Base-by-base conservation (phyloP, 768 basidiomycete genomes). In the Stropharia rugosoannulata region DNA sequence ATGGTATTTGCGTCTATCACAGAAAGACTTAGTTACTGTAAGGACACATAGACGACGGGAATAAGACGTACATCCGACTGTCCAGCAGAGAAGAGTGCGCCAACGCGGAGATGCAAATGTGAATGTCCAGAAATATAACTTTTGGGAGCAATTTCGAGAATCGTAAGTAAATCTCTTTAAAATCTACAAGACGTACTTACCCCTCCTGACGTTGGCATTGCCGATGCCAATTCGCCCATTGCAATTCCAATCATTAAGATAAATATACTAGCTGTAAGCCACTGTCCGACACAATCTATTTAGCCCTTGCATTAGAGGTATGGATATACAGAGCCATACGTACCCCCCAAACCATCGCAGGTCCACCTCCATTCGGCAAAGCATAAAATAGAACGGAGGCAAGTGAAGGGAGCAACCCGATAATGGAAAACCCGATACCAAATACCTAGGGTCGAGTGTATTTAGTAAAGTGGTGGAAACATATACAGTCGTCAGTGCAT, bases 341-440 rank as follows among this genome's bases (percentile, higher is more conserved):
- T 56, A 84, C 83, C 13, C 87, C 87, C 87, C 87, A 90, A 11
- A 87, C 84, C 84, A 89, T 85, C 1, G 84, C 79, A 1, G 83
- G 80, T 0, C 85, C 81, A 4, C 85, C 87, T 13, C 89, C 88
- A 67, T 88, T 85, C 0, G 85, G 85, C 16, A 87, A 70, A 2
- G 85, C 77, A 64, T 83, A 84, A 58, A 77, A 76, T 38, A 80
- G 58, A 10, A 79, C 77, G 36, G 77, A 80, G 11, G 85, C 81
- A 32, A 88, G 85, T 0, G 87, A 86, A 12, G 87, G 79, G 11
- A 89, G 65, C 0, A 82, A 66, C 1, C 88, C 87, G 48, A 89
- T 86, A 56, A 89, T 83, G 1, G 83, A 85, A 65, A 89, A 89
- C 0, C 83, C 80, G 36, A 89, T 71, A 0, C 88, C 87, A 59